These are phyloP conservation scores for Petasospora fabianii DNA, from an alignment of 1,139 yeast species.

Conservation along the genomic window DNA sequence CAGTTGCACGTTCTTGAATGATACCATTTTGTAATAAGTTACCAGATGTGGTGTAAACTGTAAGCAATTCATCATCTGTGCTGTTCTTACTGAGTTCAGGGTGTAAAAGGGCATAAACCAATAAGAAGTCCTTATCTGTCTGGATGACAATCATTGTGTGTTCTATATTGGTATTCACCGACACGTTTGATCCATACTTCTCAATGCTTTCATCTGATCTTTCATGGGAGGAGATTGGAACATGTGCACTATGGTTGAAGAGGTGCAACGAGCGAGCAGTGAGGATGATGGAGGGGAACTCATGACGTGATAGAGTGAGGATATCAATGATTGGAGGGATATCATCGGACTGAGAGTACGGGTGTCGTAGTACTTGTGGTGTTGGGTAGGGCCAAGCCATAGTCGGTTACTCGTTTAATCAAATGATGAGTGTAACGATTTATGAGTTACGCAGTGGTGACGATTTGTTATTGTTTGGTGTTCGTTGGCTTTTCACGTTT, in stretches of 20 bases:
- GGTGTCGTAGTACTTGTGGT: conserved; percentile 5
- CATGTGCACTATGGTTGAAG: conserved; percentile 31
- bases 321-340: conserved; percentile 34
- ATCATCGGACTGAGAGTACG: not conserved
- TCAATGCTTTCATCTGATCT: conserved; percentile 33
- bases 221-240: conserved; percentile 32
- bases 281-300: conserved; percentile 40
- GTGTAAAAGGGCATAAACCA: conserved; percentile 31
- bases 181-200: conserved; percentile 32
- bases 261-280: conserved; percentile 32
- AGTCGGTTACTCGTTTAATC: no score
- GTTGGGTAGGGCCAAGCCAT: conserved; percentile 14
- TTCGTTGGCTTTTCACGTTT: no score
- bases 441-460: no score
- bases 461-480: no score
- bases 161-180: conserved; percentile 19
- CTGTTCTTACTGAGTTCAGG: conserved; percentile 6
- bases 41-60: conserved; percentile 36
- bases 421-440: no score
- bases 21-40: conserved; percentile 45
- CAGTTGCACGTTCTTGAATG: conserved; percentile 31
- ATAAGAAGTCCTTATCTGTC: conserved; percentile 32
- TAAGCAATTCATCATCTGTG: conserved; percentile 37
- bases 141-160: conserved; percentile 28
- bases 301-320: conserved; percentile 56